Percentiles rank a stretch among this genome's conserved stretches.
phyloP scores from a whole-genome alignment of 129 eudicot genomes.

The Chrysanthemum lavandulifolium region DNA sequence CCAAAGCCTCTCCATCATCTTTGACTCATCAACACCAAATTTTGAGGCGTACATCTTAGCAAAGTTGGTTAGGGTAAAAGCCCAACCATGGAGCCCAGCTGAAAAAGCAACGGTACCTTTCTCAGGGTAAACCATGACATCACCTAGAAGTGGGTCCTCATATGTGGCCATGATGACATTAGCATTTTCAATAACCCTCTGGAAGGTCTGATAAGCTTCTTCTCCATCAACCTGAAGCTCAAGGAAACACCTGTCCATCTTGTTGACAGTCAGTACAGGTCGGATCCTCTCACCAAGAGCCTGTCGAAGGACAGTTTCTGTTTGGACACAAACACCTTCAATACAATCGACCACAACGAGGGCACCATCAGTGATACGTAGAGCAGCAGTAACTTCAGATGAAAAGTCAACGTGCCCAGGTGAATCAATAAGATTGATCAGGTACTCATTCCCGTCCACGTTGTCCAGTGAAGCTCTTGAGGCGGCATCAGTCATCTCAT shows the following conservation, averaged over 20 bases:
- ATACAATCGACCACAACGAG: constrained; percentile 67
- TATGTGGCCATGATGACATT: constrained; percentile 54
- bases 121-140: constrained; percentile 60
- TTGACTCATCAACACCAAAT: constrained; percentile 58
- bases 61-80: constrained; percentile 43
- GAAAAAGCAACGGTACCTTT: constrained; percentile 68
- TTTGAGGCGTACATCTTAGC: constrained; percentile 63
- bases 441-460: constrained; percentile 53
- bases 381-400: constrained; percentile 63
- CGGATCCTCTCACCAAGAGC: constrained; percentile 72
- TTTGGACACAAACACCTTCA: constrained; percentile 68
- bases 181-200: constrained; percentile 51
- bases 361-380: constrained; percentile 63
- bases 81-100: constrained; percentile 56
- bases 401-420: constrained; percentile 67
- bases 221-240: constrained; percentile 72
- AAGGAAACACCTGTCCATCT: constrained; percentile 72
- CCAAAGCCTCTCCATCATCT: constrained; percentile 72
- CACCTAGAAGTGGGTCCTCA: constrained; percentile 63
- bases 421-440: constrained; percentile 60
- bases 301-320: constrained; percentile 66
- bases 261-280: constrained; percentile 54
- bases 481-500: constrained; percentile 47
- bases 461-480: constrained; percentile 45
- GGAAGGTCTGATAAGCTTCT: constrained; percentile 60